Evolutionary conservation across 768 basidiomycete genomes (phyloP), one percentile per base, ranked within the genome.

Genomic region (Phallus indusiatus): DNA sequence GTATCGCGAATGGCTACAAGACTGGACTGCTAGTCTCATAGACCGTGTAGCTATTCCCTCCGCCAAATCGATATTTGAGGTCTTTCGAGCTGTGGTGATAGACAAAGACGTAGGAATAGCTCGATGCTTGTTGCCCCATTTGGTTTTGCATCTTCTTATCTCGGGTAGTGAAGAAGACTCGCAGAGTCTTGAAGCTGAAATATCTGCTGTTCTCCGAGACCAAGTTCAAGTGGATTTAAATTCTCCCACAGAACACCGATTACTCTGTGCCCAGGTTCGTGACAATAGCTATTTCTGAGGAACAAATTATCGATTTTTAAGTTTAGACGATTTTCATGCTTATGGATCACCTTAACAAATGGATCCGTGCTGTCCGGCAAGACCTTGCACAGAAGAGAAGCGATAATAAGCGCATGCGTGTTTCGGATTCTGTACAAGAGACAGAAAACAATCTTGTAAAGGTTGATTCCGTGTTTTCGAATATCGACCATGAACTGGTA

Each of bases 21-120:
- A 81, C 0, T 98, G 94, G 93, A 85, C 92, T 1, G 76, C 80
- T 10, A 79, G 91, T 69, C 79, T 99, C 36, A 89, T 97, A 56
- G 76, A 80, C 11, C 79, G 75, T 58, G 83, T 80, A 7, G 78
- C 82, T 1, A 82, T 83, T 18, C 62, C 64, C 2, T 76, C 74
- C 54, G 89, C 91, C 14, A 75, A 77, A 62, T 72, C 67, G 18
- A 83, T 98, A 35, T 99, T 98, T 67, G 73, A 79, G 9, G 83
- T 85, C 8, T 90, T 96, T 67, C 80, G 83, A 21, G 81, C 85
- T 11, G 84, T 88, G 0, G 79, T 97, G 21, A 80, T 84, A 34
- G 88, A 85, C 67, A 90, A 90, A 63, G 96, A 99, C 70, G 94
- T 94, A 11, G 83, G 84, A n/a, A 87, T 98, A n/a, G 91, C 94